Conservation (phyloP, 2,329 filamentous ascomycete genomes). For the Exutisphaerella laricina region DNA sequence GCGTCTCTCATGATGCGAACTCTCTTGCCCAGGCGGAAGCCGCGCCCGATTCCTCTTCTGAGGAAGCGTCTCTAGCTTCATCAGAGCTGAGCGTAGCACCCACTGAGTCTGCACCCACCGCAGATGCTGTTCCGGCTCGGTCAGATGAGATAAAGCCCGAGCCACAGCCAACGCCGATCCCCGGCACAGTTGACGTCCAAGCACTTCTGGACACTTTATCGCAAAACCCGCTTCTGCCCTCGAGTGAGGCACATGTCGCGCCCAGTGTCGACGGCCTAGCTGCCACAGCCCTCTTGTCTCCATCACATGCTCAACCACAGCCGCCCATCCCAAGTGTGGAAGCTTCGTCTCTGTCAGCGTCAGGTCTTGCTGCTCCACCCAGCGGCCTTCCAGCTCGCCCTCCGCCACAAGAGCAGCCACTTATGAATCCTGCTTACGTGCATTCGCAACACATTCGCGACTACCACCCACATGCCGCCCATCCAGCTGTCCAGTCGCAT, state of each 20-base stretch:
- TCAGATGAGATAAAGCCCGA: slow-evolving; percentile 19
- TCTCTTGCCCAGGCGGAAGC: slow-evolving; percentile 10
- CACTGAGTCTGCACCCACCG: slow-evolving; percentile 10
- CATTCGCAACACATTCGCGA: slow-evolving; percentile 46
- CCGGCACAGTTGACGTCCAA: slow-evolving; percentile 41
- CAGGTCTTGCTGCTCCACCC: slow-evolving; percentile 30
- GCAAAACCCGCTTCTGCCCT: slow-evolving; percentile 27
- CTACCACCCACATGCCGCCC: slow-evolving; percentile 45
- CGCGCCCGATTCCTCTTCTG: slow-evolving; percentile 11
- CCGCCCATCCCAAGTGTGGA: slow-evolving; percentile 28
- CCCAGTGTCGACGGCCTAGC: slow-evolving; percentile 32
- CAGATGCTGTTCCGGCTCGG: slow-evolving; percentile 16
- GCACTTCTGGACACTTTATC: slow-evolving; percentile 41
- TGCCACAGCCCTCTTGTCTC: slow-evolving; percentile 25
- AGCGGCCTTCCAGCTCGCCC: slow-evolving; percentile 44
- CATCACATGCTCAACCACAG: slow-evolving; percentile 18
- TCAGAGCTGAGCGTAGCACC: slow-evolving; percentile 14
- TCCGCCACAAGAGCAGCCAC: slow-evolving; percentile 45
- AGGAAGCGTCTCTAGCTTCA: slow-evolving; percentile 12
- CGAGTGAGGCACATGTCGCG: slow-evolving; percentile 22
- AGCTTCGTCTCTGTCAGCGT: slow-evolving; percentile 31
- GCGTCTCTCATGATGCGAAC: slow-evolving; percentile 20
- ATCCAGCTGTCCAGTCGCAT: slow-evolving; percentile 31
- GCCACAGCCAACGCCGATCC: slow-evolving; percentile 12
- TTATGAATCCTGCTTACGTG: slow-evolving; percentile 45